Evolutionary conservation across 2,329 filamentous ascomycete genomes (phyloP), one percentile per base, ranked within the genome.

Genomic region (Diaporthe ilicicola): DNA sequence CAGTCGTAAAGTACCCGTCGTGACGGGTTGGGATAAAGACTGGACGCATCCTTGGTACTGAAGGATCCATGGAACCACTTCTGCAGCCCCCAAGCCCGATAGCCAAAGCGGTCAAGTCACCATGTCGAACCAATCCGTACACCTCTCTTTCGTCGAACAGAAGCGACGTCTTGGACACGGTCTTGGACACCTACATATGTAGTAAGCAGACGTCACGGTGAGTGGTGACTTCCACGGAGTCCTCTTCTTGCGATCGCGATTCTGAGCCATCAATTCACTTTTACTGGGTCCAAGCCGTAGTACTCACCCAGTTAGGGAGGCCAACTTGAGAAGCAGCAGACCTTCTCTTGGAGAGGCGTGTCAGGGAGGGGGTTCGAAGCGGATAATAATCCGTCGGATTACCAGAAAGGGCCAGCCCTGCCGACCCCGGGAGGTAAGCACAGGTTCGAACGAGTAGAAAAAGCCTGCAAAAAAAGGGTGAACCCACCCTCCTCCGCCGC

Each of bases 301-400:
- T 34, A 34, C 6, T 27, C 59, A 64, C 42, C 44, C 34, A 64
- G 59, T 34, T 37, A 29, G 59, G 44, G 44, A 34, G 27, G n/a
- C n/a, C n/a, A n/a, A n/a, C n/a, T 34, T 4, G n/a, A 42, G 19
- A 50, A 34, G 44, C 29, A 13, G 59, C 44, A 37, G 29, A 29
- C 29, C 42, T 37, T 50, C 13, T 3, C 59, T 24, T 64, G 42
- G 37, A 64, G 27, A 50, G 44, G 9, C 59, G 19, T 50, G 59
- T 37, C 42, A 61, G 17, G 6, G 44, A 37, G 29, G 59, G 59
- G 44, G 44, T 64, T 37, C 42, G 59, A 46, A 10, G 8, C 59
- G 59, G 59, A 64, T 64, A 64, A 37, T 64, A 64, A 64, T 50
- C 59, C 59, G 59, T 37, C 44, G 59, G 59, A 50, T 50, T 50